Conservation (phyloP, 2,329 filamentous ascomycete genomes). For the Leptographium wingfieldii region DNA sequence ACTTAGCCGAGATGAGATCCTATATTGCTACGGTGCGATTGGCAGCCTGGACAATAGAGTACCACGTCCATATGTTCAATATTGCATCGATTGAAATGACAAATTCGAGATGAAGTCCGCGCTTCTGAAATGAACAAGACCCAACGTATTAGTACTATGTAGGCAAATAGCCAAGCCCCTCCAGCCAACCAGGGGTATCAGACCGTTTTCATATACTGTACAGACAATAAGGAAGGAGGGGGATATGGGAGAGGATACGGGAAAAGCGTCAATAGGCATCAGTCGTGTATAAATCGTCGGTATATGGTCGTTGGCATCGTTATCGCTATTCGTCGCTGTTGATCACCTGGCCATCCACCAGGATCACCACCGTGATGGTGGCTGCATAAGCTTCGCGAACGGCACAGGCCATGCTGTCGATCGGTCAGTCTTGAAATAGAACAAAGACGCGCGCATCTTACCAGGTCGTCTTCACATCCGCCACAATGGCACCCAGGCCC, state of each 20-base stretch:
- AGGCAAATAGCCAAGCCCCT: not conserved
- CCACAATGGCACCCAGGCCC: slow-evolving; percentile 58
- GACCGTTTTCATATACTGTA: not conserved
- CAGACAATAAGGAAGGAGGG: not conserved
- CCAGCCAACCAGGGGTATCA: not conserved
- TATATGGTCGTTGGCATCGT: not conserved
- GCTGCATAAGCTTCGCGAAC: slow-evolving; percentile 66
- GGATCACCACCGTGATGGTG: slow-evolving; percentile 58
- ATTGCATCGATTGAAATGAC: not conserved
- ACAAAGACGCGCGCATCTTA: slow-evolving; percentile 22
- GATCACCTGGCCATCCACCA: slow-evolving; percentile 34
- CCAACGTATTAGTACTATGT: not conserved
- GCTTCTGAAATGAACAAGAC: not conserved
- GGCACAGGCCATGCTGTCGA: slow-evolving; percentile 52
- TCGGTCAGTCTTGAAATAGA: not conserved
- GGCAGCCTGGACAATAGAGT: too few relatives aligned
- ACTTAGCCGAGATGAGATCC: too few relatives aligned
- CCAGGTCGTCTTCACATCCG: slow-evolving; percentile 57
- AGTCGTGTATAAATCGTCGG: not conserved
- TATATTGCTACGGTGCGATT: too few relatives aligned
- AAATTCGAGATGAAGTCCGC: not conserved
- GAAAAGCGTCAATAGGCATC: not conserved
- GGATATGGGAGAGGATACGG: not conserved
- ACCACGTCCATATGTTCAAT: too few relatives aligned
- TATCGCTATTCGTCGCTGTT: slow-evolving; percentile 8